Evolutionary conservation across 1,284 basidiomycete species (phyloP).

Genomic region (Singerocomus rubriflavus): DNA sequence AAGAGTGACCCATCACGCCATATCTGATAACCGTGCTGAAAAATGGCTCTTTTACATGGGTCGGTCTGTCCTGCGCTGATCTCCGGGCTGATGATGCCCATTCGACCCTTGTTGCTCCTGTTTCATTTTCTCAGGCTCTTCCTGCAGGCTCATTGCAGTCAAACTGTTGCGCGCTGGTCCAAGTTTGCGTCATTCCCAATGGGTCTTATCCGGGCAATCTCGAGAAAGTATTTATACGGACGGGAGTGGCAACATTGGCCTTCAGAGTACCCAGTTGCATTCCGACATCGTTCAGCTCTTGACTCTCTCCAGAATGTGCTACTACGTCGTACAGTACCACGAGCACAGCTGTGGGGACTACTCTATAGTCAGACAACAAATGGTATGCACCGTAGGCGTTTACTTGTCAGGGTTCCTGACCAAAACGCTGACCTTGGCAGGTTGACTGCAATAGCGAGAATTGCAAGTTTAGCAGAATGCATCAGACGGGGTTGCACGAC

Average conservation of each 20-base stretch:
- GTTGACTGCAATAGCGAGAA: slow-evolving; percentile 42
- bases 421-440: slow-evolving; percentile 26
- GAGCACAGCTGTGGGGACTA: slow-evolving; percentile 39
- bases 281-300: slow-evolving; percentile 1
- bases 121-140: slow-evolving; percentile 19
- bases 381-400: slow-evolving; percentile 27
- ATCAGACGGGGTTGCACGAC: slow-evolving; percentile 35
- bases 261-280: slow-evolving; percentile 4
- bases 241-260: neutral
- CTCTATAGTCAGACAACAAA: slow-evolving; percentile 34
- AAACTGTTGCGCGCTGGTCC: slow-evolving; percentile 1
- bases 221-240: slow-evolving; percentile 26
- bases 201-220: slow-evolving; percentile 4
- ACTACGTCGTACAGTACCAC: slow-evolving; percentile 35
- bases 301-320: slow-evolving; percentile 39
- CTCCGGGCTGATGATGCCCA: slow-evolving; percentile 5
- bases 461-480: slow-evolving; percentile 40
- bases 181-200: slow-evolving; percentile 3
- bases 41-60: slow-evolving; percentile 13
- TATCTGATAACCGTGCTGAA: slow-evolving; percentile 6
- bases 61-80: slow-evolving; percentile 5
- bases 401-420: neutral
- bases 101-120: slow-evolving; percentile 14
- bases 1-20: slow-evolving; percentile 12
- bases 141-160: slow-evolving; percentile 5